Evolutionary conservation across 23 red algal species (phyloP), one percentile per base, ranked within the genome.

Genomic region (Chondrus crispus): DNA sequence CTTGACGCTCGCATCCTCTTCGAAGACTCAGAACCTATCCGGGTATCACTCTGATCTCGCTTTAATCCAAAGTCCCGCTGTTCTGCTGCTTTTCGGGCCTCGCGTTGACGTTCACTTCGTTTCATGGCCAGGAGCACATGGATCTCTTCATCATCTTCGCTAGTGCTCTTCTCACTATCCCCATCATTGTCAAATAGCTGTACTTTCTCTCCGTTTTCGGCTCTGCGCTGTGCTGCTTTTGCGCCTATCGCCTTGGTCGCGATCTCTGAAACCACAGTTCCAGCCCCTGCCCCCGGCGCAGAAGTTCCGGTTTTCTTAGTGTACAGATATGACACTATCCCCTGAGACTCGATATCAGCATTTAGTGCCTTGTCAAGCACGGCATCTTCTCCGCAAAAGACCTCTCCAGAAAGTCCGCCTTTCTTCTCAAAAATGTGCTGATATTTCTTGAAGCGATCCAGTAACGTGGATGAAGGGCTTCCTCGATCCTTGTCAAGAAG

Each of bases 301-400:
- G n/a, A n/a, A 29, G 37, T 86, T 38, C 82, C 82, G 37, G 37
- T 62, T 28, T 66, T 90, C 30, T 62, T 90, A 30, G 87, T 80
- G 72, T 90, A 90, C 28, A 90, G 58, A 47, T 92, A 92, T 60
- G 89, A 84, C n/a, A 92, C 89, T 2, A 92, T 66, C 28, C 89
- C 89, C 16, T 92, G 75, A 12, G 89, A 83, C 63, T 32, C 60
- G 29, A 92, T 16, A 42, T 82, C 69, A 26, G 62, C 89, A 62
- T 92, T 92, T 11, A 92, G 29, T 14, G 89, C 89, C 38, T 46
- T 36, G 26, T 82, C 64, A n/a, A 92, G 49, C 14, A 77, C 62
- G 30, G 72, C 75, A 92, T 92, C 89, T 52, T 84, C 64, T 5
- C 30, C 89, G 62, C 89, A 92, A 35, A 83, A 45, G 24, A 92